Conservation (phyloP, 2,329 filamentous ascomycete genomes). For the Scleromitrula shiraiana region DNA sequence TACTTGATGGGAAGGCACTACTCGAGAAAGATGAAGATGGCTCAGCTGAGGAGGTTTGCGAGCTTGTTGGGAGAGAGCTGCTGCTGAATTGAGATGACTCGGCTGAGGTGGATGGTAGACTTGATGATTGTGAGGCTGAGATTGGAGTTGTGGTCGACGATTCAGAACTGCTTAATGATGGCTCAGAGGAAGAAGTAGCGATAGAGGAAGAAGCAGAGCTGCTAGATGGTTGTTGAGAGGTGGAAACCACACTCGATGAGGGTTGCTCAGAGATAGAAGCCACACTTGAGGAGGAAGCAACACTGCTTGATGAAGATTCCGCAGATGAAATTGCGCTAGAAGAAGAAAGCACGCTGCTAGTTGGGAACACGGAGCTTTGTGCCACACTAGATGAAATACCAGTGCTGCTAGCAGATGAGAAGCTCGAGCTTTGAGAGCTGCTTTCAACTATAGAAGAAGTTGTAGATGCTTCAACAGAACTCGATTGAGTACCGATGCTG, state of each 20-base stretch:
- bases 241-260: too few species aligned
- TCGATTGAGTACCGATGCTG: not conserved
- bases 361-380: not conserved
- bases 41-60: not conserved
- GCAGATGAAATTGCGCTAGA: not conserved
- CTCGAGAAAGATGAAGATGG: not conserved
- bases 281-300: not conserved
- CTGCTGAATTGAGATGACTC: too few species aligned
- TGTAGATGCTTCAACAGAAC: not conserved
- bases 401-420: not conserved
- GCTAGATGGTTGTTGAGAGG: too few species aligned
- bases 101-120: not conserved
- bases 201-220: too few species aligned
- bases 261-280: not conserved
- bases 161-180: too few species aligned
- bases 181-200: too few species aligned
- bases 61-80: not conserved
- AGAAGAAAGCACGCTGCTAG: not conserved
- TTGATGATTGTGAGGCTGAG: not conserved
- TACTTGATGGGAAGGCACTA: conserved; percentile 1
- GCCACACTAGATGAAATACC: not conserved
- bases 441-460: not conserved
- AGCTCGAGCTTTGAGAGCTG: not conserved
- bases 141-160: too few species aligned
- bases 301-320: not conserved